Percentiles rank a stretch among this genome's conserved stretches.
Evolutionary conservation across 345 rosid genomes (phyloP).

Genomic region (Eucalyptus erythrocorys): DNA sequence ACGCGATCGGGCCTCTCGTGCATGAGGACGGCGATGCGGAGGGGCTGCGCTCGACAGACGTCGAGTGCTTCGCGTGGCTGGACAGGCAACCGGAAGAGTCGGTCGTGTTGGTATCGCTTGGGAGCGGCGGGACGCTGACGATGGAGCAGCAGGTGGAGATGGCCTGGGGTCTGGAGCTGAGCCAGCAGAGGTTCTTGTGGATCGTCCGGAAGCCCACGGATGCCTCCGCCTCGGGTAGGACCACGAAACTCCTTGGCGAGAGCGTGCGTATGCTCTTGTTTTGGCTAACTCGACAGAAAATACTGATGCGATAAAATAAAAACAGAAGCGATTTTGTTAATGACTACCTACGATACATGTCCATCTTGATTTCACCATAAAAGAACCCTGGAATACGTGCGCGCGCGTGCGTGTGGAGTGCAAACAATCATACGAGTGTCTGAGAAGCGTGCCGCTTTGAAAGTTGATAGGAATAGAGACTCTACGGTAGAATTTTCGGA

Average conservation of each 20-base stretch:
- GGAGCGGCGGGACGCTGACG: slow-evolving; percentile 39
- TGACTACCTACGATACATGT: background rate
- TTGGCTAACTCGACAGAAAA: background rate
- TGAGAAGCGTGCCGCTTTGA: background rate
- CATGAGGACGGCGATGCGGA: background rate
- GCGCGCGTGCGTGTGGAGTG: background rate
- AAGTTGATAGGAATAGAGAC: background rate
- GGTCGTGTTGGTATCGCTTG: slow-evolving; percentile 19
- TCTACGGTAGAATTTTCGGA: background rate
- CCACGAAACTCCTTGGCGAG: background rate
- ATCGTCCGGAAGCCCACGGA: slow-evolving; percentile 17
- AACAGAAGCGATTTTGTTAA: background rate
- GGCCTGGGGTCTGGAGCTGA: slow-evolving; percentile 29
- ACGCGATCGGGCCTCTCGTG: slow-evolving; percentile 19
- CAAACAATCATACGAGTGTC: background rate
- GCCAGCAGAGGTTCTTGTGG: slow-evolving; percentile 36
- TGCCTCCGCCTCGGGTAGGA: background rate
- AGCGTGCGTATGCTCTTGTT: background rate
- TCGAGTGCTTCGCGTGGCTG: slow-evolving; percentile 14
- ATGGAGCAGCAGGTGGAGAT: slow-evolving; percentile 15
- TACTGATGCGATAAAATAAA: background rate
- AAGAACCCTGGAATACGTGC: background rate
- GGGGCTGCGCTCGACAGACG: background rate
- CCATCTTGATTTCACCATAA: background rate
- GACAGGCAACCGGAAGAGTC: slow-evolving; percentile 21